A percentile compares a stretch with the other conserved stretches of the same genome.
Conservation (phyloP, 352 stramenopile genomes). For the Globisporangium megalacanthum region DNA sequence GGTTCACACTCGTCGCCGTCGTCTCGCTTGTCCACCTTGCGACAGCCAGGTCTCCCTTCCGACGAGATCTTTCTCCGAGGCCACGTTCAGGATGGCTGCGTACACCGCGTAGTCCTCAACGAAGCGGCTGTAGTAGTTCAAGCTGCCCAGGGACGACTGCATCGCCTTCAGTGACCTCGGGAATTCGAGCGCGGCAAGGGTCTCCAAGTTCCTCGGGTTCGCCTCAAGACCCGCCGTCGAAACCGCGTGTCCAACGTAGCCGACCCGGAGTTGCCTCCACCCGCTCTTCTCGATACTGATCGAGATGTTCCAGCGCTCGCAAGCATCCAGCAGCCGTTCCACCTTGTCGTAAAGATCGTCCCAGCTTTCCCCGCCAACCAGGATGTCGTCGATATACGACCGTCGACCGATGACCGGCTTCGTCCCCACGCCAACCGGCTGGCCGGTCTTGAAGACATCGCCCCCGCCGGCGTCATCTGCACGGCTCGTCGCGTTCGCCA, state of each 20-base stretch:
- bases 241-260: conserved; percentile 11
- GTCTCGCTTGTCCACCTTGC: not conserved
- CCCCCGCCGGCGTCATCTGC: not conserved
- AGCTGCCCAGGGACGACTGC: not conserved
- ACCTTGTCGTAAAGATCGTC: conserved; percentile 9
- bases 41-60: not conserved
- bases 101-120: not conserved
- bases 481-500: not conserved
- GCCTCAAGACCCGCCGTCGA: conserved; percentile 9
- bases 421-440: not conserved
- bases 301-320: conserved; percentile 14
- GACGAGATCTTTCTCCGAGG: not conserved
- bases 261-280: conserved; percentile 9
- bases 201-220: not conserved
- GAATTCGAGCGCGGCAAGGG: not conserved
- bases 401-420: conserved; percentile 8
- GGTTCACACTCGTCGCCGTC: not conserved
- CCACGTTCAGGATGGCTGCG: not conserved
- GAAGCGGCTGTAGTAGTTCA: not conserved
- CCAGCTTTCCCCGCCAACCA: conserved; percentile 7
- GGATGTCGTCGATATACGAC: conserved; percentile 27
- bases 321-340: conserved; percentile 7
- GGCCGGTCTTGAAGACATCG: not conserved
- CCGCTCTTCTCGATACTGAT: conserved; percentile 18
- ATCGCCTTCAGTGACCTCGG: not conserved